Evolutionary conservation across 2,329 filamentous ascomycete species (phyloP).

Genomic region (Leptographium lundbergii): DNA sequence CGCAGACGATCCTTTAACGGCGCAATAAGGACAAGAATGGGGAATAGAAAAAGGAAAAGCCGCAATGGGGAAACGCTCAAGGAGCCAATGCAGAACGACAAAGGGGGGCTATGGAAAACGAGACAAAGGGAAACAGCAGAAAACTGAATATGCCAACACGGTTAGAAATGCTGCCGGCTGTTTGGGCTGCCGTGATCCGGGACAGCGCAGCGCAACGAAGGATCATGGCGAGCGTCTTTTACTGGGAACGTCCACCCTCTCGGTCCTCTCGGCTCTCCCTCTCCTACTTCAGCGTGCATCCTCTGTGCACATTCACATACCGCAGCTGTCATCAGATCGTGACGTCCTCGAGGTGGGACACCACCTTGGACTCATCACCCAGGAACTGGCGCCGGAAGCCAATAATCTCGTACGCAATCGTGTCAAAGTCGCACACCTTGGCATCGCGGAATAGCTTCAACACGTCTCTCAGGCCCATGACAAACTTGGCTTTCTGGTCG

Average conservation of each 20-base stretch:
- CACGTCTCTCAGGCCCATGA: constrained; percentile 46
- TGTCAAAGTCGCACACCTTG: constrained; percentile 52
- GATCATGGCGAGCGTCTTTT: neutral
- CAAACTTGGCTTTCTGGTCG: constrained; percentile 49
- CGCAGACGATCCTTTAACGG: neutral
- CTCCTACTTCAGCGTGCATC: neutral
- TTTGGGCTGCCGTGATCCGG: neutral
- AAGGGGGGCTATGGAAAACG: neutral
- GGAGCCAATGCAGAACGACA: neutral
- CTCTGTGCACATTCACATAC: neutral
- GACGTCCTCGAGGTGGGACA: constrained; percentile 29
- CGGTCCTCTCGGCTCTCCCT: neutral
- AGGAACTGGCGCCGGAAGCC: constrained; percentile 53
- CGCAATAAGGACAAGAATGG: neutral
- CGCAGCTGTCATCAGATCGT: constrained; percentile 3
- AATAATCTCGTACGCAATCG: constrained; percentile 54
- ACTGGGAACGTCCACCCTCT: neutral
- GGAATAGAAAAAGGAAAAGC: neutral
- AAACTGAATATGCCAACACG: neutral
- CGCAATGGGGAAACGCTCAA: neutral
- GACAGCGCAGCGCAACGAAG: neutral
- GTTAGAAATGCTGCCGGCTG: neutral
- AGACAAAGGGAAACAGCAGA: neutral
- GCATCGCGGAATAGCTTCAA: constrained; percentile 46
- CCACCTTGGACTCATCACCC: constrained; percentile 49